These are phyloP conservation scores for Fusarium piperis DNA, from an alignment of 2,329 filamentous ascomycete species.

Conservation along the genomic window DNA sequence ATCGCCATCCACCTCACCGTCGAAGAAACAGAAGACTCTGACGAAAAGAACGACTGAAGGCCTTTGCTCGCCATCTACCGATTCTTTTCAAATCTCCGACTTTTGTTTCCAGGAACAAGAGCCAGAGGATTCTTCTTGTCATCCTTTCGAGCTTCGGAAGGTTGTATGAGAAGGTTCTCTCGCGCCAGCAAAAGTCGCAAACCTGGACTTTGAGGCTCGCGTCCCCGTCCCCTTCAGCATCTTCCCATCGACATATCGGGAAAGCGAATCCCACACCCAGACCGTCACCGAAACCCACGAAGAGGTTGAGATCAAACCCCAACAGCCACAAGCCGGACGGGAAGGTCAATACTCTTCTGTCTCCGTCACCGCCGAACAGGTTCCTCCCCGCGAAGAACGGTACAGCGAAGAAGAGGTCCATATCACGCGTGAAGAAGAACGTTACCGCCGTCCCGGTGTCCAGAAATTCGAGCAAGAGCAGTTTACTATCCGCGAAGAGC, in stretches of 20 bases:
- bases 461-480: slow-evolving; percentile 49
- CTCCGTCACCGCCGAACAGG: slow-evolving; percentile 65
- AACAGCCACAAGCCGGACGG: slow-evolving; percentile 89
- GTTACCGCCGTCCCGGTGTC: slow-evolving; percentile 76
- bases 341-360: slow-evolving; percentile 91
- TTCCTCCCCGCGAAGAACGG: slow-evolving; percentile 70
- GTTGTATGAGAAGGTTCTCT: slow-evolving; percentile 73
- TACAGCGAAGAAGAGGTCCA: slow-evolving; percentile 85
- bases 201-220: slow-evolving; percentile 99
- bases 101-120: slow-evolving; percentile 68
- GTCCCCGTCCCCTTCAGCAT: slow-evolving; percentile 99
- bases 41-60: slow-evolving; percentile 51
- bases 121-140: slow-evolving; percentile 74
- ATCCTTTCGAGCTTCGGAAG: slow-evolving; percentile 72
- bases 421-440: slow-evolving; percentile 82
- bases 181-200: slow-evolving; percentile 82
- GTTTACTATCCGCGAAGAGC: slow-evolving; percentile 57
- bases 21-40: slow-evolving; percentile 40
- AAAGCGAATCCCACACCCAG: slow-evolving; percentile 62
- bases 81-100: slow-evolving; percentile 53
- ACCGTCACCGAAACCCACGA: slow-evolving; percentile 75
- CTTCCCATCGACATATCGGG: slow-evolving; percentile 97
- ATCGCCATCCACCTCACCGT: slow-evolving; percentile 49
- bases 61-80: slow-evolving; percentile 44
- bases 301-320: slow-evolving; percentile 86